Percentiles rank a stretch among this genome's conserved stretches.
Evolutionary conservation across 2,329 filamentous ascomycete genomes (phyloP).

Genomic region (Conoideocrella luteorostrata): DNA sequence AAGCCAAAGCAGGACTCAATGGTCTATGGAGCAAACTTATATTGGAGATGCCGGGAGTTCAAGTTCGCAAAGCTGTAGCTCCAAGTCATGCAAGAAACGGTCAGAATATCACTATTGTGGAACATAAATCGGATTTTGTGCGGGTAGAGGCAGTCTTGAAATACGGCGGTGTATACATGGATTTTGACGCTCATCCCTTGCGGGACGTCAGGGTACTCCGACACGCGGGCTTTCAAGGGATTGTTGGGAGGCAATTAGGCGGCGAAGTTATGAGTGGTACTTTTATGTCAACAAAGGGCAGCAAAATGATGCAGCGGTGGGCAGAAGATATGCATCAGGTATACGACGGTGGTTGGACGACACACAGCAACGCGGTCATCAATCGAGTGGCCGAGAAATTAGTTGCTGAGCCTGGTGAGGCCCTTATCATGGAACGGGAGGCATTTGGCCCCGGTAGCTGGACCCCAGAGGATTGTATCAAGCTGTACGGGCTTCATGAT

Average conservation of each 20-base stretch:
- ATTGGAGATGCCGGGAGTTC: neutral
- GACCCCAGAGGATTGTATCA: slow-evolving; percentile 6
- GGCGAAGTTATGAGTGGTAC: slow-evolving; percentile 17
- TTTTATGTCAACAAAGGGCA: slow-evolving; percentile 17
- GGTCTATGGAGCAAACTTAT: slow-evolving; percentile 13
- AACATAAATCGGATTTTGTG: slow-evolving; percentile 19
- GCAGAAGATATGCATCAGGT: slow-evolving; percentile 17
- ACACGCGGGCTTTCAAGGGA: slow-evolving; percentile 12
- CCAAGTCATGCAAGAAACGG: slow-evolving; percentile 12
- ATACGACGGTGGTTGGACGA: slow-evolving; percentile 22
- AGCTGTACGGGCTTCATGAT: slow-evolving; percentile 14
- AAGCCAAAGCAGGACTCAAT: no score
- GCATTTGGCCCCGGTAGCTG: slow-evolving; percentile 20
- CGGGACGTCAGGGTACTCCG: slow-evolving; percentile 13
- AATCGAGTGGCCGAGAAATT: slow-evolving; percentile 41
- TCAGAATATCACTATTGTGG: slow-evolving; percentile 8
- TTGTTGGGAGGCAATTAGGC: slow-evolving; percentile 13
- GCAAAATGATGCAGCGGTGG: slow-evolving; percentile 15
- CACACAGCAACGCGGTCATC: slow-evolving; percentile 20
- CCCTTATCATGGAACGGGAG: slow-evolving; percentile 18
- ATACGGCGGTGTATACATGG: slow-evolving; percentile 17
- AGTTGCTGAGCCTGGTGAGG: slow-evolving; percentile 15
- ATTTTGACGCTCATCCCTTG: slow-evolving; percentile 16
- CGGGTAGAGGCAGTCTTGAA: slow-evolving; percentile 13
- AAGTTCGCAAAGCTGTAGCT: neutral